phyloP scores from a whole-genome alignment of 208 protist genomes.

The Wallacemonas sp. region DNA sequence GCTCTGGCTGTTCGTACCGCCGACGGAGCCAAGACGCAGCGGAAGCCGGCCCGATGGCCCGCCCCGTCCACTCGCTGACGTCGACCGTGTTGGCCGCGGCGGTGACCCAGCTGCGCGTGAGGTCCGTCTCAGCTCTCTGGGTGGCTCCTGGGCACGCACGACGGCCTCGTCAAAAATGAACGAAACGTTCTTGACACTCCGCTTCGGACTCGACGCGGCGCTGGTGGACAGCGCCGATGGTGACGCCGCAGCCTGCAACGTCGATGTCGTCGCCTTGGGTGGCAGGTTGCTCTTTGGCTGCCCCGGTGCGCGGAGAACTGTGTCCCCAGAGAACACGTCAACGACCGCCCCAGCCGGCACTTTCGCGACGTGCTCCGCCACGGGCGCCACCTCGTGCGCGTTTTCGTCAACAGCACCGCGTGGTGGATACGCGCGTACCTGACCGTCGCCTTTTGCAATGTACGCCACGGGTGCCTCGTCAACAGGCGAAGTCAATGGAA shows the following conservation, averaged over 20 bases:
- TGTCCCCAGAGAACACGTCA: slow-evolving; percentile 4
- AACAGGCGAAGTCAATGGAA: not conserved
- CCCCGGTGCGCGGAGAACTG: no score
- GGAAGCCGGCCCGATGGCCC: not conserved
- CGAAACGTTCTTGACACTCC: slow-evolving; percentile 2
- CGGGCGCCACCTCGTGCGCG: not conserved
- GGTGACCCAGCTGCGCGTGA: not conserved
- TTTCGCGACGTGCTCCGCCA: not conserved
- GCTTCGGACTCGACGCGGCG: not conserved
- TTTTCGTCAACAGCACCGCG: not conserved
- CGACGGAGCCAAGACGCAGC: no score
- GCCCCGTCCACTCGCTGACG: no score
- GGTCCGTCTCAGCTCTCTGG: not conserved
- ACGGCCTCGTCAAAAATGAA: slow-evolving; percentile 12
- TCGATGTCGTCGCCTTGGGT: no score
- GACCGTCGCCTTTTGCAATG: not conserved
- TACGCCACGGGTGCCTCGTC: not conserved
- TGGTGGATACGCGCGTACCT: not conserved
- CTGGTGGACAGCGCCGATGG: no score
- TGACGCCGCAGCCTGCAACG: no score
- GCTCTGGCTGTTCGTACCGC: no score
- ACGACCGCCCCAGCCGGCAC: slow-evolving; percentile 7
- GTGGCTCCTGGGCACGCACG: slow-evolving; percentile 10
- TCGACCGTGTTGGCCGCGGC: no score
- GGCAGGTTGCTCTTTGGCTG: no score